Evolutionary conservation across 2,329 filamentous ascomycete species (phyloP).

Genomic region (Cladosporium sp.): DNA sequence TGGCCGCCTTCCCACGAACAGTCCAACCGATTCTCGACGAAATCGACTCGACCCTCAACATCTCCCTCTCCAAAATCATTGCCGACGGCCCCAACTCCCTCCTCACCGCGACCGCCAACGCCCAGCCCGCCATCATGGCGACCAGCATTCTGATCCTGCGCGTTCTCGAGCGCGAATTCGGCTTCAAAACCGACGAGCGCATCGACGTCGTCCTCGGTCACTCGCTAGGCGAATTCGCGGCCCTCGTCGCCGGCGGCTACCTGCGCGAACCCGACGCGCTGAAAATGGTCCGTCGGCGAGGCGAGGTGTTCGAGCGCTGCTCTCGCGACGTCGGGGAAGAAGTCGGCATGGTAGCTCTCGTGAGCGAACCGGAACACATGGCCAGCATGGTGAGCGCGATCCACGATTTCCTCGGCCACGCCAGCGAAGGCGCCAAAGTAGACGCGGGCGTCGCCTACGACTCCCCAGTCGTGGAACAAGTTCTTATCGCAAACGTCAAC

Average conservation of each 20-base stretch:
- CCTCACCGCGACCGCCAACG: slow-evolving; percentile 78
- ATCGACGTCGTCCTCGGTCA: slow-evolving; percentile 85
- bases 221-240: slow-evolving; percentile 89
- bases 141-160: slow-evolving; percentile 86
- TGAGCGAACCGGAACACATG: slow-evolving; percentile 80
- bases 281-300: slow-evolving; percentile 69
- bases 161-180: slow-evolving; percentile 80
- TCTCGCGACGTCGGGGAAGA: slow-evolving; percentile 65
- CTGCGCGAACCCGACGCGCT: slow-evolving; percentile 74
- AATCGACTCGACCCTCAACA: slow-evolving; percentile 73
- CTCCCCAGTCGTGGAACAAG: slow-evolving; percentile 79
- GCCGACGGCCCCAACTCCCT: slow-evolving; percentile 70
- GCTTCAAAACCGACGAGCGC: slow-evolving; percentile 64
- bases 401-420: slow-evolving; percentile 66
- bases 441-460: too few species aligned
- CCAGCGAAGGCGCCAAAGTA: slow-evolving; percentile 59
- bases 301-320: slow-evolving; percentile 77
- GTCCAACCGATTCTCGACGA: slow-evolving; percentile 75
- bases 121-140: slow-evolving; percentile 95
- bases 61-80: slow-evolving; percentile 73
- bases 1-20: slow-evolving; percentile 77
- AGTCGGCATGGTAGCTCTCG: slow-evolving; percentile 90
- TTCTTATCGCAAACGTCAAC: slow-evolving; percentile 90
- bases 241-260: slow-evolving; percentile 79
- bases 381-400: slow-evolving; percentile 66